phyloP scores from a whole-genome alignment of 2,329 filamentous ascomycete genomes.

The Drechslerella dactyloides region DNA sequence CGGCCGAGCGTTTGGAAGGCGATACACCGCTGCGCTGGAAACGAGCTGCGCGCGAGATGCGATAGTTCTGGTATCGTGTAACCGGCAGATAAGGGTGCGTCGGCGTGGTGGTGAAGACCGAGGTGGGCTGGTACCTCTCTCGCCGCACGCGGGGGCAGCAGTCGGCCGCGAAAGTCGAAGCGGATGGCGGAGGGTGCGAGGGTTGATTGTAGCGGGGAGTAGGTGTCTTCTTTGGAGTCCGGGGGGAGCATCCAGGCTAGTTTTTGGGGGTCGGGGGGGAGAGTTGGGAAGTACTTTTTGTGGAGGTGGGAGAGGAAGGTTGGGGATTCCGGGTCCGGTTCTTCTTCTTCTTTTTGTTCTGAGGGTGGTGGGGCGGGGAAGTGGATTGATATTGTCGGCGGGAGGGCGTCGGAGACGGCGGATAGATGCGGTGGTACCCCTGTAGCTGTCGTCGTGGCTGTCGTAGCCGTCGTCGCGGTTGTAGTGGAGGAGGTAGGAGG shows the following conservation, averaged over 20 bases:
- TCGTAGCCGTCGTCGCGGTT: conserved; percentile 61
- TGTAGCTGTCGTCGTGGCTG: conserved; percentile 60
- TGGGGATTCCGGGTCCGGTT: conserved; percentile 81
- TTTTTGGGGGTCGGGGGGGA: conserved; percentile 81
- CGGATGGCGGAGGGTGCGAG: conserved; percentile 79
- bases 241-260: conserved; percentile 84
- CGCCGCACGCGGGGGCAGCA: conserved; percentile 78
- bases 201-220: conserved; percentile 76
- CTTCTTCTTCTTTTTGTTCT: conserved; percentile 63
- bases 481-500: conserved; percentile 43
- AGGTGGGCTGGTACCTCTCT: conserved; percentile 75
- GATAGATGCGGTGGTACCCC: conserved; percentile 56
- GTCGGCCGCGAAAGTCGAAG: conserved; percentile 82
- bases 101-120: conserved; percentile 90
- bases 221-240: conserved; percentile 71
- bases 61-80: conserved; percentile 91
- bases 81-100: conserved; percentile 89
- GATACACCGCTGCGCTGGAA: conserved; percentile 85
- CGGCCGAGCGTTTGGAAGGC: conserved; percentile 90
- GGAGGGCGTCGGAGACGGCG: conserved; percentile 52
- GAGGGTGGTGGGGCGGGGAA: conserved; percentile 65
- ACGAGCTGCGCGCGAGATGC: conserved; percentile 77
- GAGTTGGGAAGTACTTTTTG: conserved; percentile 88
- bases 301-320: conserved; percentile 85
- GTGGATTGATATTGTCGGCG: conserved; percentile 61